Evolutionary conservation across 1,139 yeast species (phyloP), one percentile per base, ranked within the genome.

Genomic region (Nakaseomyces kungkrabaensis): DNA sequence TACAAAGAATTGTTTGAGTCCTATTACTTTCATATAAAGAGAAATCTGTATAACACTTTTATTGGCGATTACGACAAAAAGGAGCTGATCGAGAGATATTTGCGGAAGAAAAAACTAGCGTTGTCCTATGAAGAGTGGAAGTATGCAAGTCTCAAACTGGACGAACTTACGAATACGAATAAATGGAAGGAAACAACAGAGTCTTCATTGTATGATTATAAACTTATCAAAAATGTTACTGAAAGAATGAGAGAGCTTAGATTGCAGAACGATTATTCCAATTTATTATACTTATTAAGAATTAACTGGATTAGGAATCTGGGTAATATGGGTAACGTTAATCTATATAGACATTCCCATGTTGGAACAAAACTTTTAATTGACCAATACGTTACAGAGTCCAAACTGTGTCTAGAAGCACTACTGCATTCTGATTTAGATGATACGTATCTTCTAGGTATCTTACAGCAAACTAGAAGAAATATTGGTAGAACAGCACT

Each of bases 401-500:
- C 97, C 61, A 79, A 82, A 52, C 57, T 68, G 22, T 78, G 86
- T 0, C 68, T 92, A 37, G 73, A 77, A 11, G 76, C 70, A 5
- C 60, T 65, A 22, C 48, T 63, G 7, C 56, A 71, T 2, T 78
- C 79, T 9, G 75, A 75, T 27, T 53, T 86, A 45, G 89, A 85
- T 61, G 89, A 84, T 56, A 68, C 78, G 8, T 80, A 83, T 59
- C 72, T 87, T 22, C 70, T 90, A 54, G 87, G 88, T 2, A 84
- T 87, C 76, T 72, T 92, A 45, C 78, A 86, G 37, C 96, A 90
- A 63, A 88, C 97, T 0, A 73, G 97, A 54, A 85, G 86, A 64
- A 87, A 90, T 57, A 87, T 87, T 51, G 99, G 99, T 0, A 73
- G 96, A 50, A 90, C 97, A 0, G 98, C 97, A 0, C 71, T 92